Evolutionary conservation across 2,329 filamentous ascomycete genomes (phyloP), one percentile per base, ranked within the genome.

Genomic region (Xylariaceae sp.): DNA sequence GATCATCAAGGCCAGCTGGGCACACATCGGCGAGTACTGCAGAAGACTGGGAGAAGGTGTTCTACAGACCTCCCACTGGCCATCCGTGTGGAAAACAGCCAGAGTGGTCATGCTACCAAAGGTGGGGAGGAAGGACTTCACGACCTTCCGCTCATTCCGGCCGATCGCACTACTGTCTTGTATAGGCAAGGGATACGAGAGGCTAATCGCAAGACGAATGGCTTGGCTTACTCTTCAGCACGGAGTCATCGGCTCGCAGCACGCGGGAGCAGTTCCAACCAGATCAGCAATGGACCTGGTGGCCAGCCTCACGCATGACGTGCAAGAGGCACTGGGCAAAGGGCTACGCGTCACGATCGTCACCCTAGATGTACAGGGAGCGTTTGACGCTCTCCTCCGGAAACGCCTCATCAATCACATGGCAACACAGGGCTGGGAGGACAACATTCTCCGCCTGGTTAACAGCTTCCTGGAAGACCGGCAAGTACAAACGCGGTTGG

Each of bases 211-310:
- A 2, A 17, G 45, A 50, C 15, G 53, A 15, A 30, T 56, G 53
- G 53, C 35, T n/a, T 56, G 53, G 42, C 49, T 34, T 17, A 10
- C 9, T 3, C 30, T 56, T 3, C 15, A 37, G 34, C 17, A 15
- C 6, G 44, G 44, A n/a, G 17, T 18, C 47, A 56, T n/a, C n/a
- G n/a, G n/a, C n/a, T n/a, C n/a, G n/a, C 45, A 55, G n/a, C 53
- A 55, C 13, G 45, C 45, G 2, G 42, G 53, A 11, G 53, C 53
- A 18, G 1, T 55, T 1, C 53, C 53, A 9, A 55, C n/a, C 6
- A 3, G 53, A 3, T 55, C 53, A 3, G 53, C 53, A 1, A 55
- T 55, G 45, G 53, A 55, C 45, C n/a, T 55, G n/a, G 53, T 35
- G 2, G 15, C 53, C 13, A 47, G 39, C 39, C 39, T 55, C 6